These are phyloP conservation scores for Epichloe uncinata DNA, from an alignment of 2,329 filamentous ascomycete genomes.

Conservation along the genomic window DNA sequence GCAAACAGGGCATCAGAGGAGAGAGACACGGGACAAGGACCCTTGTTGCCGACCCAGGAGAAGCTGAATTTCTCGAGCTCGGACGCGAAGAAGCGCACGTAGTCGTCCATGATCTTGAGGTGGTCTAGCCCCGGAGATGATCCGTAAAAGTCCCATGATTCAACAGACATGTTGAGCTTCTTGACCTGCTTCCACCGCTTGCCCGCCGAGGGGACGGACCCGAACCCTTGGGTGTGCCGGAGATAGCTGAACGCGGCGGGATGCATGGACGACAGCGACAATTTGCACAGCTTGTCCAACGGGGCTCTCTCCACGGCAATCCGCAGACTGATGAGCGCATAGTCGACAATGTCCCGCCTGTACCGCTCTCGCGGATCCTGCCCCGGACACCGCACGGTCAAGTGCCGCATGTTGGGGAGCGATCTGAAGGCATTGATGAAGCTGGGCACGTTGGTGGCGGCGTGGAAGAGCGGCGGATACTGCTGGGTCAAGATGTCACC, in stretches of 20 bases:
- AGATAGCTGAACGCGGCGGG: conserved; percentile 66
- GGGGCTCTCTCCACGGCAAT: conserved; percentile 68
- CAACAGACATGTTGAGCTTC: conserved; percentile 59
- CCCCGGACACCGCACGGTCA: conserved; percentile 64
- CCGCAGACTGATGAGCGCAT: conserved; percentile 74
- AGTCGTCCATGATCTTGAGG: conserved; percentile 69
- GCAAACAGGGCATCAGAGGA: conserved; percentile 57
- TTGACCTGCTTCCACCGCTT: conserved; percentile 68
- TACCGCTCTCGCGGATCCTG: conserved; percentile 57
- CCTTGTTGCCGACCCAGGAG: conserved; percentile 62
- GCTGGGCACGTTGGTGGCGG: conserved; percentile 73
- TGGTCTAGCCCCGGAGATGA: conserved; percentile 52
- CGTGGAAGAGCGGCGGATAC: conserved; percentile 81
- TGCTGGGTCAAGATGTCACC: conserved; percentile 74
- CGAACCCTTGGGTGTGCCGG: conserved; percentile 60
- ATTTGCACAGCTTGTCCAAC: conserved; percentile 49
- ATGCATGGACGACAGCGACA: conserved; percentile 64
- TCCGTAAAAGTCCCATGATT: conserved; percentile 52
- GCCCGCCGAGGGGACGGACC: conserved; percentile 56
- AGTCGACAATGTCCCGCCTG: conserved; percentile 69
- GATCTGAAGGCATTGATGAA: conserved; percentile 64
- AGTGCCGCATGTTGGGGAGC: conserved; percentile 56
- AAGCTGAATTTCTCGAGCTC: conserved; percentile 60
- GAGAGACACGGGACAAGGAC: conserved; percentile 60
- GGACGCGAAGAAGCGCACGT: conserved; percentile 56